Evolutionary conservation across 1,284 basidiomycete species (phyloP).

Genomic region (Testicularia cyperi): DNA sequence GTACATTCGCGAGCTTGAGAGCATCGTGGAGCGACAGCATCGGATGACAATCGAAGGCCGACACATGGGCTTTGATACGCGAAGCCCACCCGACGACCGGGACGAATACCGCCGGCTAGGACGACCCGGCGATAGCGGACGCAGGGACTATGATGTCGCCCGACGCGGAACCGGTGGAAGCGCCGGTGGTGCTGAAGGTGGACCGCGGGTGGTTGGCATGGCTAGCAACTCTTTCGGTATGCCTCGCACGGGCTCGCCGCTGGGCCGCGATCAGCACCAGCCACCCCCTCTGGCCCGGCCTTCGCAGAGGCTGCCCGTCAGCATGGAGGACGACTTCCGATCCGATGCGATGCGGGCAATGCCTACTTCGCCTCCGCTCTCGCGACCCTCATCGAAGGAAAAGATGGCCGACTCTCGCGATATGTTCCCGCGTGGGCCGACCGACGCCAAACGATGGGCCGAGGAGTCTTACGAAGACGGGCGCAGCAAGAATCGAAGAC

Average conservation of each 20-base stretch:
- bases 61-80: conserved; percentile 15
- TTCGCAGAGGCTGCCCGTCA: no score
- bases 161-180: neutral
- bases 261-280: no score
- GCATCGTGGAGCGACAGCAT: conserved; percentile 28
- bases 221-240: neutral
- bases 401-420: no score
- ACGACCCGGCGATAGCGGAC: conserved; percentile 14
- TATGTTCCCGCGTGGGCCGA: no score
- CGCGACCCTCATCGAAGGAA: no score
- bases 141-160: neutral
- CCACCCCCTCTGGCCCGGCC: no score
- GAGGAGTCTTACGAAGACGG: conserved; percentile 18
- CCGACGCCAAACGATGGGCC: conserved; percentile 26
- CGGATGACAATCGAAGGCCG: conserved; percentile 8
- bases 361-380: no score
- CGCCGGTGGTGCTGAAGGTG: neutral
- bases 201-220: neutral
- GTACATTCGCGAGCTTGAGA: conserved; percentile 36
- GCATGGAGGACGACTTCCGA: no score
- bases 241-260: no score
- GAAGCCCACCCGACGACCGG: conserved; percentile 34
- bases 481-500: conserved; percentile 10
- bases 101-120: conserved; percentile 26
- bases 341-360: no score